These are phyloP conservation scores for Solanum appendiculatum DNA, from an alignment of 257 asterid species.

Conservation along the genomic window DNA sequence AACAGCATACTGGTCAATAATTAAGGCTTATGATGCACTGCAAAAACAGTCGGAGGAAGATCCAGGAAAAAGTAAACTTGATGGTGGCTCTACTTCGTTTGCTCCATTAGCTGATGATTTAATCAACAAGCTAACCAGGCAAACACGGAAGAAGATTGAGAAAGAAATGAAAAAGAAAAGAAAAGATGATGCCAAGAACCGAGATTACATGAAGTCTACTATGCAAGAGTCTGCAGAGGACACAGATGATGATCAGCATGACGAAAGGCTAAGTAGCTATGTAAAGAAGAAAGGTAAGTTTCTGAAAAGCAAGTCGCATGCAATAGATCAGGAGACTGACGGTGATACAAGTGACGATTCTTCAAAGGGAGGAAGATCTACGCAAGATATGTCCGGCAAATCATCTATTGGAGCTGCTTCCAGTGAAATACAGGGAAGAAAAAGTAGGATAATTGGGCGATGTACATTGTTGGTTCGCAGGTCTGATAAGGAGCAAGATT, in stretches of 20 bases:
- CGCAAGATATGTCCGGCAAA: constrained; percentile 27
- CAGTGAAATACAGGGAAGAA: constrained; percentile 48
- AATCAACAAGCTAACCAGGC: constrained; percentile 78
- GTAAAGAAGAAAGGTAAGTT: constrained; percentile 40
- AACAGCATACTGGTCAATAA: constrained; percentile 96
- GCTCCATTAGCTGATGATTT: constrained; percentile 71
- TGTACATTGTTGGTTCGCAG: constrained; percentile 78
- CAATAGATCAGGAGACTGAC: constrained; percentile 28
- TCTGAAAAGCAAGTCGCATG: constrained; percentile 19
- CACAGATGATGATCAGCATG: constrained; percentile 49
- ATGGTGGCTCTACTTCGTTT: constrained; percentile 44
- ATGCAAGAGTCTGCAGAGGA: constrained; percentile 29
- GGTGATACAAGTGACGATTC: constrained; percentile 31
- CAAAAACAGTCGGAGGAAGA: constrained; percentile 64
- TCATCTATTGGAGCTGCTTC: constrained; percentile 15
- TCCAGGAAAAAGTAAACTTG: constrained; percentile 20
- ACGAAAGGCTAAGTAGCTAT: constrained; percentile 36
- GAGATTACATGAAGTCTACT: constrained; percentile 24
- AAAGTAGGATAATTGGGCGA: constrained; percentile 61
- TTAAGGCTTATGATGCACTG: constrained; percentile 91
- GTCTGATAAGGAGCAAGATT: constrained; percentile 46
- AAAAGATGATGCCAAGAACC: constrained; percentile 32
- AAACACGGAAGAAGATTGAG: constrained; percentile 79
- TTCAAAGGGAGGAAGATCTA: constrained; percentile 22
- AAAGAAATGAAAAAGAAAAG: constrained; percentile 73